Evolutionary conservation across 768 basidiomycete species (phyloP), one percentile per base, ranked within the genome.

Genomic region (Naganishia friedmannii): DNA sequence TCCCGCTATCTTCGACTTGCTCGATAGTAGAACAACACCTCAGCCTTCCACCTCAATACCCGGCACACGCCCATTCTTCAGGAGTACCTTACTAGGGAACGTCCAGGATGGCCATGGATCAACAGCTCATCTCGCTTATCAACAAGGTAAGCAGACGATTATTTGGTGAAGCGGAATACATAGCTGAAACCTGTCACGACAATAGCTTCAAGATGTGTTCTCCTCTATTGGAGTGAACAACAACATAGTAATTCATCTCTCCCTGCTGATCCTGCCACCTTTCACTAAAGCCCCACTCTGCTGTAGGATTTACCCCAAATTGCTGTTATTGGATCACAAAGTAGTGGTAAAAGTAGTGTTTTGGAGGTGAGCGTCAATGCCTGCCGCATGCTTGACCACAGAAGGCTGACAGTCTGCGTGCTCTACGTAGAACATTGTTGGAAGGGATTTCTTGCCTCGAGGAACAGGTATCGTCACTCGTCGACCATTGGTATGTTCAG

Each of bases 391-490:
- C 1, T 19, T 0, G 32, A 23, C 28, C 4, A 3, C 29, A 12
- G n/a, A 19, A n/a, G 0, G 39, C 8, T 29, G 56, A n/a, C 37
- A 6, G 19, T 17, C 19, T 39, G 19, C 10, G 55, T 58, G 51
- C 26, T 6, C 29, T n/a, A 7, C 17, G 17, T 48, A 95, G 93
- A 96, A 98, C 83, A 93, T 97, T 74, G 94, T 97, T 67, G 96
- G 96, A 70, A 88, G 95, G 74, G 96, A 99, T 82, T 99, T 99
- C 85, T 81, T 99, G 79, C 96, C 96, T 82, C 91, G 96, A 85
- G 96, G 96, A 81, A 91, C 93, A 68, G 95, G 95, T 83, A 99
- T 99, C 78, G 95, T 99, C 82, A 98, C 95, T 63, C 88, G 95
- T 78, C 88, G 96, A 80, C 96, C 96, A 68, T 84, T 99, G 82